Evolutionary conservation across 768 basidiomycete genomes (phyloP), one percentile per base, ranked within the genome.

Genomic region (Coprinopsis marcescibilis): DNA sequence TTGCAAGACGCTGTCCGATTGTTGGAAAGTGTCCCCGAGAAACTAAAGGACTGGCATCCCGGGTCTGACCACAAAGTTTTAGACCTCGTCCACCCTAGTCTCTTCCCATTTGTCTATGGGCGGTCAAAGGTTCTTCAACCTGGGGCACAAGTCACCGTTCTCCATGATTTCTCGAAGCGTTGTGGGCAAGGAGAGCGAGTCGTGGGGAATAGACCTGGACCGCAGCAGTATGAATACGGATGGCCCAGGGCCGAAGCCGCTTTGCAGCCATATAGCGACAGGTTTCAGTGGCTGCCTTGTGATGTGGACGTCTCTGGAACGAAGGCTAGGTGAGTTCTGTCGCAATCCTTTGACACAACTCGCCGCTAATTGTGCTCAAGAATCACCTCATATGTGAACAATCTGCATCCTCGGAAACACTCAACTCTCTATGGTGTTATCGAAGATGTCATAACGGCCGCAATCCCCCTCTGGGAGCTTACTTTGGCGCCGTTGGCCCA

Each of bases 11-110:
- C 50, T 2, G 55, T 58, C 5, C 26, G 30, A 6, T 34, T 55
- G 8, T 64, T 73, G 13, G 68, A 72, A 47, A 51, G 65, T 39
- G 58, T 66, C 1, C 61, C 66, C 0, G 61, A 61, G 2, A 49
- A 56, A 0, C 19, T 61, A 43, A 61, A 61, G 24, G 71, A 75
- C 52, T 75, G 72, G 72, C 71, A 72, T 50, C 72, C 71, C 3
- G 60, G 64, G 7, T 68, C 69, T 1, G 55, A 72, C 45, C 52
- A 59, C 4, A 66, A 62, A 33, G 73, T 73, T 0, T 64, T 72
- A 12, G 69, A 73, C 46, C 61, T 73, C 29, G 65, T 72, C 0
- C 70, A 74, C 39, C 71, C 72, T 36, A 65, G 70, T 6, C 61
- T 73, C 1, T 73, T 61, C 54, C 61, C 60, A 19, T 34, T 72